Base-by-base conservation (phyloP, 805 yeast genomes). In the Yarrowia sp. region DNA sequence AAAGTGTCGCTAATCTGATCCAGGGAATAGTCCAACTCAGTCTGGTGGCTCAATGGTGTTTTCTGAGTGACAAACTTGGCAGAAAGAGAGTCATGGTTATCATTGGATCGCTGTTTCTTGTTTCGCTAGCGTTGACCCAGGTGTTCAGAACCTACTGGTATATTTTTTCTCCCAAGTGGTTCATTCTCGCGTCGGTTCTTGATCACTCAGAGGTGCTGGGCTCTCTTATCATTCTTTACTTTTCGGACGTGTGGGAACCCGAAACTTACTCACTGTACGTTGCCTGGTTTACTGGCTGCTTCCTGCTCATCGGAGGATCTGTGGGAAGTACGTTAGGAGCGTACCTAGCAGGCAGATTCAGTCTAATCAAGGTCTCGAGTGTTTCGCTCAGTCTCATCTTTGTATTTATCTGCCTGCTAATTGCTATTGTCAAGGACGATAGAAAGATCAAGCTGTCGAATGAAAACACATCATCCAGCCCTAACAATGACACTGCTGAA, bases 41-140 rank as follows among this genome's bases (percentile, higher is more conserved):
- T 38, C 9, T 47, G 55, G 66, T 61, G 36, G 66, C 66, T 10
- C 53, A 61, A 14, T 61, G 66, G 66, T 46, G 66, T 30, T 36
- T 20, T 15, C 17, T 44, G 46, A 61, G 66, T 15, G 66, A 61
- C 55, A 46, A 61, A 13, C 36, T 20, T 2, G 66, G 66, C 20
- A n/a, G 66, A 20, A 44, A 46, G 12, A 14, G 36, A 8, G 44
- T 61, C 38, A 44, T 61, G 55, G 12, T 61, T 5, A 38, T 47
- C 24, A 61, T 61, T 10, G 44, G 36, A 9, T 20, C 14, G 3
- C 17, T 61, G 38, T 46, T 20, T 36, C 20, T 61, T 2, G 13
- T 14, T 17, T 46, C 55, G 1, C 38, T 46, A 7, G 30, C 9
- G 4, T 20, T 61, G 55, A 47, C 38, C 3, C 55, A 46, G 24